These are phyloP conservation scores for Cyclotella distinguenda DNA, from an alignment of 108 stramenopile species.

Conservation along the genomic window DNA sequence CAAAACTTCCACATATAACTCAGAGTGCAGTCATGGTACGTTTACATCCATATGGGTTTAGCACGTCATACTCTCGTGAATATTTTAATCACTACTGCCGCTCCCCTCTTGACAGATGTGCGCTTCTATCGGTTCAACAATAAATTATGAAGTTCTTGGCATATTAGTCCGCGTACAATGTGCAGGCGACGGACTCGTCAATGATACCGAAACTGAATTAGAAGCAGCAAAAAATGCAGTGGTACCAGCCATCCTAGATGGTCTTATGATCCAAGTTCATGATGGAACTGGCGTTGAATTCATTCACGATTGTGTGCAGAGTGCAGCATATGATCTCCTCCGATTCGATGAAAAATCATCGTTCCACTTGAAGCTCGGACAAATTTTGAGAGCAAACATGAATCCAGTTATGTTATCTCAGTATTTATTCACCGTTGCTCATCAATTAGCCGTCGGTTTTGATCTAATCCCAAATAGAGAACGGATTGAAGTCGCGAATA, in stretches of 20 bases:
- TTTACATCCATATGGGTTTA: neutral
- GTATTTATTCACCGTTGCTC: neutral
- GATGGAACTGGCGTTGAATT: slow-evolving; percentile 2
- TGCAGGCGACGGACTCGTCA: neutral
- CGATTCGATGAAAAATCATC: neutral
- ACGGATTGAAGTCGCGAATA: neutral
- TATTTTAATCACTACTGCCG: neutral
- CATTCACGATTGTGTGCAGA: slow-evolving; percentile 6
- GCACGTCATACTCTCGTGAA: neutral
- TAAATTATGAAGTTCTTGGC: slow-evolving; percentile 1
- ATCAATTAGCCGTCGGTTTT: slow-evolving; percentile 3
- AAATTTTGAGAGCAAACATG: neutral
- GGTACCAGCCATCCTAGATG: neutral
- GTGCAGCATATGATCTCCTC: slow-evolving; percentile 4
- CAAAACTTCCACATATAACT: neutral
- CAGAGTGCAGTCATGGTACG: slow-evolving; percentile 2
- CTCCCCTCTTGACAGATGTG: neutral
- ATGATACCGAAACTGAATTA: neutral
- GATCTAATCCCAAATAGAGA: neutral
- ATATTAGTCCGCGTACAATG: neutral
- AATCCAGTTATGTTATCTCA: neutral
- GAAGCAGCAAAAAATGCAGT: neutral
- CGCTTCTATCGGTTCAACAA: slow-evolving; percentile 3
- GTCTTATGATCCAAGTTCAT: neutral
- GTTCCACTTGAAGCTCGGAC: slow-evolving; percentile 15